Evolutionary conservation across 352 stramenopile species (phyloP), one percentile per base, ranked within the genome.

Genomic region (Chrysophaeum taylorii): DNA sequence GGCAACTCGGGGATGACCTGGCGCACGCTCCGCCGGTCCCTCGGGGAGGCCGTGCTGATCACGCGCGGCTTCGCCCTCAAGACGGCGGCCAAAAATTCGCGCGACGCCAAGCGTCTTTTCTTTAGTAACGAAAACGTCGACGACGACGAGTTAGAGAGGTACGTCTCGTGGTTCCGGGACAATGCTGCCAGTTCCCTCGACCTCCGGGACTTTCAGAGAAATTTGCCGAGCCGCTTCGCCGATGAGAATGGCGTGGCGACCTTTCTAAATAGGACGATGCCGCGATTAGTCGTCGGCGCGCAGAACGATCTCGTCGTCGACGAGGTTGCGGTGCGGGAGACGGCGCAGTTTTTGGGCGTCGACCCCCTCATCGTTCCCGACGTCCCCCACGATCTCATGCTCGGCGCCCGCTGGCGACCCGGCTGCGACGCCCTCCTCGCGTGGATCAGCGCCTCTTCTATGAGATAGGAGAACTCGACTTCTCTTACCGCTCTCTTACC

Each of bases 381-480:
- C 70, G 84, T 79, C 35, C 80, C 83, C 50, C 83, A 89, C 77
- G 83, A 89, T 78, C 68, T 87, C 16, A 89, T 89, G 83, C 75
- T 89, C 27, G 76, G 76, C 9, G 42, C n/a, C n/a, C n/a, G n/a
- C n/a, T n/a, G n/a, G n/a, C n/a, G n/a, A n/a, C n/a, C n/a, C n/a
- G n/a, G n/a, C n/a, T n/a, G n/a, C n/a, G n/a, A n/a, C n/a, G n/a
- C n/a, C n/a, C n/a, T n/a, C n/a, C n/a, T n/a, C n/a, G n/a, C n/a
- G n/a, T n/a, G n/a, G n/a, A n/a, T n/a, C n/a, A n/a, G n/a, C n/a
- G n/a, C n/a, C n/a, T n/a, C n/a, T n/a, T n/a, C n/a, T n/a, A n/a
- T n/a, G n/a, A n/a, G n/a, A n/a, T n/a, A n/a, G n/a, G n/a, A n/a
- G n/a, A n/a, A n/a, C n/a, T n/a, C n/a, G n/a, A n/a, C n/a, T n/a